These are phyloP conservation scores for Lojkania enalia DNA, from an alignment of 2,329 filamentous ascomycete species.

Conservation along the genomic window DNA sequence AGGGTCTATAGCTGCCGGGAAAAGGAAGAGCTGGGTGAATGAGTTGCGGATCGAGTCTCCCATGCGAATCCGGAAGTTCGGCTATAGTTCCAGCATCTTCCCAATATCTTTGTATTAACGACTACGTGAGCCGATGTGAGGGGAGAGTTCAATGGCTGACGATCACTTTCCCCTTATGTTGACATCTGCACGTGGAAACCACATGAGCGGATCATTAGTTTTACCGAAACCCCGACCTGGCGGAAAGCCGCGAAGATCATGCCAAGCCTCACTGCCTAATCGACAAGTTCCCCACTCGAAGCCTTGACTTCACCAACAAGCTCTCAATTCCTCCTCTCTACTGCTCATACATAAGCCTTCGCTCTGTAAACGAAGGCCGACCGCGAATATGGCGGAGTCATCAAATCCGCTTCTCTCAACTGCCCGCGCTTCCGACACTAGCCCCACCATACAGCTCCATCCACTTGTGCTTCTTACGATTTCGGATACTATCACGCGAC, in stretches of 20 bases:
- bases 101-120: no score
- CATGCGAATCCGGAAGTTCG: no score
- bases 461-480: constrained; percentile 94
- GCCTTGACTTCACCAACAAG: constrained; percentile 7
- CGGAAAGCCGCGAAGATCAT: background rate
- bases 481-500: constrained; percentile 93
- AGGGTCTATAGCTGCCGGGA: no score
- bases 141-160: no score
- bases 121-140: no score
- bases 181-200: no score
- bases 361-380: background rate
- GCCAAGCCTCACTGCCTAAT: constrained; percentile 18
- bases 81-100: no score
- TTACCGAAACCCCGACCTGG: constrained; percentile 5
- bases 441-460: constrained; percentile 81
- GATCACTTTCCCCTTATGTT: no score
- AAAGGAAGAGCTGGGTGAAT: no score
- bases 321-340: constrained; percentile 7
- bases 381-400: constrained; percentile 39
- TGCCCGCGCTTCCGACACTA: constrained; percentile 64
- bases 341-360: no score
- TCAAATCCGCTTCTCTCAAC: constrained; percentile 50
- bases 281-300: constrained; percentile 9
- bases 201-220: constrained; percentile 13
- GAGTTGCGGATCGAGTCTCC: no score